Evolutionary conservation across 2,329 filamentous ascomycete species (phyloP), one percentile per base, ranked within the genome.

Genomic region (Uncinocarpus reesii): DNA sequence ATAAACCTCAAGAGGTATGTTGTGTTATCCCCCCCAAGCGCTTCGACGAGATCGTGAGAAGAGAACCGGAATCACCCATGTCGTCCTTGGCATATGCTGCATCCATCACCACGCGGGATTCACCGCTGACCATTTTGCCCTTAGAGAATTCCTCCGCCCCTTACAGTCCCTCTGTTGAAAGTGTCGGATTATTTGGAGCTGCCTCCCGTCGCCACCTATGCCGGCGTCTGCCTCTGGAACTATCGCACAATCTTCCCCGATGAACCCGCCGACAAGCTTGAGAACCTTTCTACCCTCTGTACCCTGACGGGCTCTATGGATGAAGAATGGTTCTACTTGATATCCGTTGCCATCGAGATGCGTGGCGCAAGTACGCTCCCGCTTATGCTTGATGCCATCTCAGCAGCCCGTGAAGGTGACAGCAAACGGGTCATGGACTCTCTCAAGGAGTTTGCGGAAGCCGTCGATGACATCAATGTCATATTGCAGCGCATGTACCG

Each of bases 281-380:
- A 92, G 60, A 96, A 98, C 59, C 76, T 98, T 48, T 81, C 86
- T 34, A 92, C 86, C 1, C 74, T 96, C 52, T 80, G 81, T 59
- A 95, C 92, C 13, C 93, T 95, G 62, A 96, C 92, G 13, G 92
- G 92, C 43, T 89, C 88, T 6, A 73, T 94, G 48, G 92, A 98
- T 62, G 92, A 98, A 69, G 95, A 92, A 53, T 98, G 92, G 92
- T 98, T 98, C 64, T 98, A 96, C 64, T 75, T 98, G 10, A 80
- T 96, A 45, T 95, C 88, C 0, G 86, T 95, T 2, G 92, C 90
- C 53, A 95, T 98, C 55, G 92, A 98, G 68, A 88, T 89, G 47
- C 83, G 87, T 48, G 90, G 87, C 21, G 92, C 83, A 0, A 85
- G 88, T 2, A 84, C 89, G 50, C 81, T 98, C 46, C 81, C 88